Conservation (phyloP, 306 rosid species). For the Glycine latifolia region DNA sequence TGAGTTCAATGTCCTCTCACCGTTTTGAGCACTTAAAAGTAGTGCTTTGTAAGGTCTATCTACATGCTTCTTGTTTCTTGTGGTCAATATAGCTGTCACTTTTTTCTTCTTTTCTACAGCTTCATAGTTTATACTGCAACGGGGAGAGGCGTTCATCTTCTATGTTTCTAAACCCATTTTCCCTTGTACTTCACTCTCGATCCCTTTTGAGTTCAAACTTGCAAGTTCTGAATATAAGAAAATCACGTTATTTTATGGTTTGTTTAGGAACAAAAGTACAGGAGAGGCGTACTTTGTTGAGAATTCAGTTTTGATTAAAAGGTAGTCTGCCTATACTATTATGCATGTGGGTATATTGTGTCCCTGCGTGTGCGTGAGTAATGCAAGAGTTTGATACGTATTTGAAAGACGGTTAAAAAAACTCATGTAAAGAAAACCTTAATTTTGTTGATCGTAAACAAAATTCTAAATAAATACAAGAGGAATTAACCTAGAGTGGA, state of each 20-base stretch:
- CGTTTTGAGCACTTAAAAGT: background rate
- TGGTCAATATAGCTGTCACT: background rate
- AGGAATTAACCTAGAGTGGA: too few relatives aligned
- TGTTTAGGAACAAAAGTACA: too few relatives aligned
- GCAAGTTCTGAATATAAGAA: background rate
- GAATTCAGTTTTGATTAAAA: too few relatives aligned
- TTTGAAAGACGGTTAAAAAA: too few relatives aligned
- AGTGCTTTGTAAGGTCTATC: slow-evolving; percentile 13
- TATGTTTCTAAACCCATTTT: background rate
- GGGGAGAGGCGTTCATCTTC: slow-evolving; percentile 4
- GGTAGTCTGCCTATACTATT: too few relatives aligned
- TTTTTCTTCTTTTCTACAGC: background rate
- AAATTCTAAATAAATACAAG: too few relatives aligned
- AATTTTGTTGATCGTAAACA: too few relatives aligned
- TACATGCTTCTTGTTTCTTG: background rate
- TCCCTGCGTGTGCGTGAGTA: too few relatives aligned
- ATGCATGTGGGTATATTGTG: too few relatives aligned
- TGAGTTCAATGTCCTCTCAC: slow-evolving; percentile 40
- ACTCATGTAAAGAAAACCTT: too few relatives aligned
- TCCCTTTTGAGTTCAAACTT: background rate
- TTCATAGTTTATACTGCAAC: background rate
- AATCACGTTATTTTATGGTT: background rate
- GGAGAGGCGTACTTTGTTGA: too few relatives aligned
- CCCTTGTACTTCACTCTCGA: background rate
- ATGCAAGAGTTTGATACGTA: too few relatives aligned